Percentiles rank a stretch among this genome's conserved stretches.
Evolutionary conservation across 768 basidiomycete genomes (phyloP).

Genomic region (Leccinum variicolor): DNA sequence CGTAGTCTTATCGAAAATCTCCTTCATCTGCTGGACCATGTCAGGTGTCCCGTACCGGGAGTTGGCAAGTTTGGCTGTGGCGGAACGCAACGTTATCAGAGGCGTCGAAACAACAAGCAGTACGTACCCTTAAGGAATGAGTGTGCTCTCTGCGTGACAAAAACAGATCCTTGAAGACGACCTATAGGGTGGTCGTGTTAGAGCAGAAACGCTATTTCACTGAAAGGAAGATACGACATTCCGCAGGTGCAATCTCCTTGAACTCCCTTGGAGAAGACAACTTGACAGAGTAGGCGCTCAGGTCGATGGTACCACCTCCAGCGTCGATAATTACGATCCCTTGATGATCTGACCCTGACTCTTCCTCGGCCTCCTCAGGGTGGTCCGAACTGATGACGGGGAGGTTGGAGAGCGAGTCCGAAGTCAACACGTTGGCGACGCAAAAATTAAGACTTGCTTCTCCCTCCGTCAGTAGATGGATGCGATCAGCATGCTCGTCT

Average conservation of each 20-base stretch:
- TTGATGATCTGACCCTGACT: constrained; percentile 23
- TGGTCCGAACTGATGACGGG: constrained; percentile 1
- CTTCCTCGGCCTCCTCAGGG: background rate
- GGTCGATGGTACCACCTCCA: constrained; percentile 40
- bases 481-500: constrained; percentile 8
- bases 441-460: constrained; percentile 35
- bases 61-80: constrained; percentile 26
- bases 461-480: constrained; percentile 27
- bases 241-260: constrained; percentile 34
- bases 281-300: constrained; percentile 35
- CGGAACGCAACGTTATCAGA: background rate
- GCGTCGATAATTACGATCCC: constrained; percentile 42
- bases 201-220: background rate
- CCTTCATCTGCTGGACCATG: constrained; percentile 31
- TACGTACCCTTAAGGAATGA: constrained; percentile 27
- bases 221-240: constrained; percentile 17
- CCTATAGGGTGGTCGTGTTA: constrained; percentile 29
- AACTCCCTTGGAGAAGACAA: constrained; percentile 20
- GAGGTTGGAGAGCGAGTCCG: constrained; percentile 20
- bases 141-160: constrained; percentile 31
- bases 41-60: constrained; percentile 28
- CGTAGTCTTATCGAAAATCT: constrained; percentile 33
- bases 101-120: background rate
- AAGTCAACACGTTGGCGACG: constrained; percentile 39
- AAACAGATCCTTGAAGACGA: constrained; percentile 36